Conservation (phyloP, 257 asterid species). For the Plantago elongata region DNA sequence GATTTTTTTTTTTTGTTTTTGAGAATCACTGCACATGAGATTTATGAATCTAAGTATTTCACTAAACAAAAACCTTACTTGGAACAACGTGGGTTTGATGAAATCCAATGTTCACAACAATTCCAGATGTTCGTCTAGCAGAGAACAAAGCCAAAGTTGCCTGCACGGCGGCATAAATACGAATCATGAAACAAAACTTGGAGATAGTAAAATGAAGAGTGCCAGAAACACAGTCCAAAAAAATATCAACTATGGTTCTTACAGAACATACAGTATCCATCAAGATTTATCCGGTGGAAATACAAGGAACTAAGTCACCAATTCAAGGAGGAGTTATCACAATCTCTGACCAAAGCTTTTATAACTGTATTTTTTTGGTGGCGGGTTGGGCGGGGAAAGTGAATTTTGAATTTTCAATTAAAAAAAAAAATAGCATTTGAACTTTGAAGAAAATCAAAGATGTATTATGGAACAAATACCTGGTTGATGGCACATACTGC, state of each 20-base stretch:
- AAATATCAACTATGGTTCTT: too few species aligned
- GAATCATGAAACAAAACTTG: constrained; percentile 13
- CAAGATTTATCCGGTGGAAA: too few species aligned
- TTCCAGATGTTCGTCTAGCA: constrained; percentile 82
- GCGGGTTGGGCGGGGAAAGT: too few species aligned
- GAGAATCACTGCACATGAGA: constrained; percentile 12
- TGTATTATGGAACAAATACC: constrained; percentile 37
- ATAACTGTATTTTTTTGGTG: too few species aligned
- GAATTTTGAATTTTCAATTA: too few species aligned
- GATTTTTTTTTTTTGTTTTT: too few species aligned
- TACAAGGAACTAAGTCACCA: too few species aligned
- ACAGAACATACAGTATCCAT: too few species aligned
- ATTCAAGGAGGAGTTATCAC: too few species aligned
- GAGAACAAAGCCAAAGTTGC: constrained; percentile 92
- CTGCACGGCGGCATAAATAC: constrained; percentile 27
- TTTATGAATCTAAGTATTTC: constrained; percentile 7
- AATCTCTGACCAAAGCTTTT: too few species aligned
- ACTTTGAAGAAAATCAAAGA: background rate
- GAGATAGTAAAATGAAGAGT: constrained; percentile 1
- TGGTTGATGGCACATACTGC: constrained; percentile 95
- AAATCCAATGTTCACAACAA: constrained; percentile 91
- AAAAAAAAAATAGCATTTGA: background rate
- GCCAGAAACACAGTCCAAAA: too few species aligned
- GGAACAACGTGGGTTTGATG: constrained; percentile 90
- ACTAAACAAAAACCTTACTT: constrained; percentile 41